Evolutionary conservation across 176 grass and related monocot genomes (phyloP), one percentile per base, ranked within the genome.

Genomic region (Rhipidocladum racemiflorum): DNA sequence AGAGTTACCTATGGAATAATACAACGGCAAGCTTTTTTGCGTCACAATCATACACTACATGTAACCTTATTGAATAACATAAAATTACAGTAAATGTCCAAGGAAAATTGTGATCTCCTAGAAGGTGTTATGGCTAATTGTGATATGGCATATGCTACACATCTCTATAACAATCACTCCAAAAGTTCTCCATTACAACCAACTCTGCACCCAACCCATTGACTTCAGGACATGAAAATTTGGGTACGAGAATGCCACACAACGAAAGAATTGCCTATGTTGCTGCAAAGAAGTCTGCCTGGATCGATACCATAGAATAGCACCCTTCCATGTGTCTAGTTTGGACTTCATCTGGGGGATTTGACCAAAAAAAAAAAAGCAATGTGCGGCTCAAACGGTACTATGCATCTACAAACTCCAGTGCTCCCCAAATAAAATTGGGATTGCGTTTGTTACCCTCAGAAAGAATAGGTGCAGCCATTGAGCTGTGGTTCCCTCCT

Each of bases 81-180:
- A 25, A 56, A 74, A 82, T 90, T 86, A 86, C 65, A 86, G 54
- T 44, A 29, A 46, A 64, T 42, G 46, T 29, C 59, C 65, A 77
- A 24, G 32, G 61, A 78, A 82, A 86, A 42, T 21, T 86, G 54
- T 57, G 5, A 82, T 72, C 3, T 86, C 57, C 79, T 83, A 86
- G 34, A 54, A 11, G 43, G 49, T 49, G 39, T 23, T 35, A 77
- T 49, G 27, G 54, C 87, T 85, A 85, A 85, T 72, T 28, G 65
- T 86, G 49, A 65, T 49, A 43, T 83, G 25, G 66, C 78, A 83
- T 82, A 85, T 83, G 73, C 72, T 90, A 90, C 72, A 82, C 69
- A 89, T 76, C 45, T 82, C 56, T 89, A 68, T 84, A 64, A 64
- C 63, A 76, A 75, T 72, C 77, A 81, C 85, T 85, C 63, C 55